Evolutionary conservation across 208 protist species (phyloP), one percentile per base, ranked within the genome.

Genomic region (Kentomonas sorsogonicus): DNA sequence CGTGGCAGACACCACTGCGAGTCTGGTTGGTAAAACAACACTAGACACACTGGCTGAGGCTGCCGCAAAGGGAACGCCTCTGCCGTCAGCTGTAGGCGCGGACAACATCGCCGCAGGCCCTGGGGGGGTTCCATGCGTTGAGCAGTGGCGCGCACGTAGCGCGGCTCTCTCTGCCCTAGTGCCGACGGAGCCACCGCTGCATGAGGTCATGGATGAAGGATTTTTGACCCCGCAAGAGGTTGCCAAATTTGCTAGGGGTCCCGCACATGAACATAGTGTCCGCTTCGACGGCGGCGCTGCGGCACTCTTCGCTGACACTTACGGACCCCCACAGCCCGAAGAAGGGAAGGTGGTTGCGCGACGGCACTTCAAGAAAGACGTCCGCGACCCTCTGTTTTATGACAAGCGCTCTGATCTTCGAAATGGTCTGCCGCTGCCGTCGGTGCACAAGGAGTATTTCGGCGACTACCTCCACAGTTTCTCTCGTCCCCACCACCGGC

Each of bases 381-480:
- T 88, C 25, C 75, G 80, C 9, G 87, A 94, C 48, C 83, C 80
- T 0, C 69, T 79, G 23, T 94, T 94, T 46, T 91, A 83, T 50
- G 83, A 94, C 66, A 79, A 64, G 16, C 48, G 74, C 30, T 88
- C 80, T 2, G 83, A 94, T 53, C 74, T 80, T 34, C 74, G 87
- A 6, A 79, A 89, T 47, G 87, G 87, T 13, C 66, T 94, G 20
- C 87, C 87, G 0, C 72, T 94, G n/a, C n/a, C n/a, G n/a, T n/a
- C 22, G 59, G 72, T 27, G 83, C 83, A 0, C 60, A 84, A 29
- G 86, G 86, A 0, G 66, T 77, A 46, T 6, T 52, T 86, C 5
- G 29, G 56, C 0, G 58, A 62, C 15, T 85, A 81, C 59, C 55
- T 94, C 3, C 69, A 90, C 40, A 46, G 59, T 16, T 75, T 94